Evolutionary conservation across 768 basidiomycete genomes (phyloP), one percentile per base, ranked within the genome.

Genomic region (Collybia mongolica): DNA sequence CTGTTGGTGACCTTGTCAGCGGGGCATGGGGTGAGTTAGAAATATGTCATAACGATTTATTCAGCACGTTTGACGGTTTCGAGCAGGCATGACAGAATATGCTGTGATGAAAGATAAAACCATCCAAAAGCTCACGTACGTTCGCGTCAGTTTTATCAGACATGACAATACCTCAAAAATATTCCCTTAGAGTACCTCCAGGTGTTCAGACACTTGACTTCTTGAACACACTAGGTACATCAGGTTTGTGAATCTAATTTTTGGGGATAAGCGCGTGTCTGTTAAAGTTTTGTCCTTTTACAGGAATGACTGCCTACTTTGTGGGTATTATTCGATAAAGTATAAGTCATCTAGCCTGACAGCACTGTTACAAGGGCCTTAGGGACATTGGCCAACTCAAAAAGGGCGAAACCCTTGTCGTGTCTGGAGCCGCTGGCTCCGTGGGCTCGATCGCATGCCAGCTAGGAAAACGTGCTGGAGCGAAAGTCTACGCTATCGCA

Each of bases 391-490:
- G 86, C 14, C 67, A 89, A 52, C 66, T 95, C 60, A 89, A 95
- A 64, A 66, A 84, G 0, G 93, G 93, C 11, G 93, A 98, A 53
- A 90, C 81, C 0, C 80, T 96, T 43, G 78, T 98, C 19, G 87
- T 82, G 11, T 91, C 91, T 0, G 95, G 93, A 17, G 95, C 95
- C 2, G 95, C 96, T 7, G 95, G 94, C 8, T 85, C 93, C 1
- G 90, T 91, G 8, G 92, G 93, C n/a, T 80, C 84, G 8, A 65
- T 91, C 49, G 89, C 75, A 11, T 93, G 92, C 67, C 93, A 94
- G 57, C 75, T 94, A 17, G 93, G 88, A 40, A 92, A 91, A 65
- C 74, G 81, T 23, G 71, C 75, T 9, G 92, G 88, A 49, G 90
- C 89, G 42, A 86, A 79, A 48, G 94, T 98, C 40, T 83, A 91